Percentiles rank a stretch among this genome's conserved stretches.
phyloP scores from a whole-genome alignment of 441 rosid species.

The Brassica hybrid region DNA sequence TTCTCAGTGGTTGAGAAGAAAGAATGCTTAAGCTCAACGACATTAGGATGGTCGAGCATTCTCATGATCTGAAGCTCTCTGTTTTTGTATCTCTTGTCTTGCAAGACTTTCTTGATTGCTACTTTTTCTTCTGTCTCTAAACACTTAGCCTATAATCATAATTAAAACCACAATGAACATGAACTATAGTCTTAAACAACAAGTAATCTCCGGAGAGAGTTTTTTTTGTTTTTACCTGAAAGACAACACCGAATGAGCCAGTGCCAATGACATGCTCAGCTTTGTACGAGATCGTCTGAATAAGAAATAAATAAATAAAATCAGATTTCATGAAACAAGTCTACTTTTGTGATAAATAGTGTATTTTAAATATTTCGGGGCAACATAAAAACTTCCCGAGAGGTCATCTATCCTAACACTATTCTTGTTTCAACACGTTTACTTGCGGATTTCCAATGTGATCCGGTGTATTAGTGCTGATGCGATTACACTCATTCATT shows the following conservation, averaged over 20 bases:
- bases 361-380: background rate
- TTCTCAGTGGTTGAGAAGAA: constrained; percentile 81
- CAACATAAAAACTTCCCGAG: background rate
- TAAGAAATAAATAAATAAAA: background rate
- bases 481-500: no score
- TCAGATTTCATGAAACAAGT: background rate
- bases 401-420: background rate
- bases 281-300: constrained; percentile 81
- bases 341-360: background rate
- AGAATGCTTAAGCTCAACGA: constrained; percentile 75
- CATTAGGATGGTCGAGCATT: constrained; percentile 76
- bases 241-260: constrained; percentile 92
- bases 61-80: constrained; percentile 87
- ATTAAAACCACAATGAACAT: background rate
- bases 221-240: constrained; percentile 62
- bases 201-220: constrained; percentile 9
- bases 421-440: no score
- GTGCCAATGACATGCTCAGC: constrained; percentile 89
- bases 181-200: constrained; percentile 1
- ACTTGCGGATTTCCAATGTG: no score
- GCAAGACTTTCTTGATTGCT: constrained; percentile 92
- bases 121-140: constrained; percentile 78
- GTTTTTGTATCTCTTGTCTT: constrained; percentile 94
- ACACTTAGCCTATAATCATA: constrained; percentile 69
- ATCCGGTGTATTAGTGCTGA: no score